These are phyloP conservation scores for Dentiscutata heterogama DNA, from an alignment of 371 early-diverging fungal genomes.

Conservation along the genomic window DNA sequence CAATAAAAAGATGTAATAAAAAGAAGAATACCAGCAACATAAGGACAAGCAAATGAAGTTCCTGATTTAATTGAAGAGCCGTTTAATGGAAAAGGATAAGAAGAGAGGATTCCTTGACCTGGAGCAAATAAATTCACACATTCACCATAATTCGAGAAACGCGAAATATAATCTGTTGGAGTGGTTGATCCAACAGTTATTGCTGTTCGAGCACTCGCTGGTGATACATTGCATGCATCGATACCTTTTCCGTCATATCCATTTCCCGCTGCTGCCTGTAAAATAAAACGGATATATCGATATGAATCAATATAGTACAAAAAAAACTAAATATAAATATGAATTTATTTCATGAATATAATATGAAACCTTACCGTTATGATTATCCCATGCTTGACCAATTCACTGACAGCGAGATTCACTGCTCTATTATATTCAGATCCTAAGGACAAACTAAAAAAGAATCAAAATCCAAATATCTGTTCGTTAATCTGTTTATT, in stretches of 20 bases:
- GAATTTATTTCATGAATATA: not conserved
- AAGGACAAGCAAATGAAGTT: constrained; percentile 85
- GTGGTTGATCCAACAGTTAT: constrained; percentile 67
- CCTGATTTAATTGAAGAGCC: constrained; percentile 66
- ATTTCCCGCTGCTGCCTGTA: constrained; percentile 76
- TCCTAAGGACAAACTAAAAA: not conserved
- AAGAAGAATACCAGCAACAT: constrained; percentile 61
- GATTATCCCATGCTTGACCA: not conserved
- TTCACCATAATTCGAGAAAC: constrained; percentile 53
- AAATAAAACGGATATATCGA: not conserved
- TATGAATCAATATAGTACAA: not conserved
- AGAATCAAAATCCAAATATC: not conserved
- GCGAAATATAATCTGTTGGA: constrained; percentile 47
- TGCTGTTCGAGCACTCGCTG: constrained; percentile 57
- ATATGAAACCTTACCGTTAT: not conserved
- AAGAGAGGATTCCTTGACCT: constrained; percentile 45
- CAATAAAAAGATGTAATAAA: too few relatives aligned
- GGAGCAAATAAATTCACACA: constrained; percentile 52
- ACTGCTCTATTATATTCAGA: not conserved
- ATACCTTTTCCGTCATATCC: constrained; percentile 44
- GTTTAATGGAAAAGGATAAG: constrained; percentile 55
- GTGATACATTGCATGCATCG: constrained; percentile 66
- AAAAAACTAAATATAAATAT: not conserved
- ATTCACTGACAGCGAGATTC: not conserved
- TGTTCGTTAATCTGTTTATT: not conserved